Conservation (phyloP, 2,329 filamentous ascomycete genomes). For the Bipolaris victoriae region DNA sequence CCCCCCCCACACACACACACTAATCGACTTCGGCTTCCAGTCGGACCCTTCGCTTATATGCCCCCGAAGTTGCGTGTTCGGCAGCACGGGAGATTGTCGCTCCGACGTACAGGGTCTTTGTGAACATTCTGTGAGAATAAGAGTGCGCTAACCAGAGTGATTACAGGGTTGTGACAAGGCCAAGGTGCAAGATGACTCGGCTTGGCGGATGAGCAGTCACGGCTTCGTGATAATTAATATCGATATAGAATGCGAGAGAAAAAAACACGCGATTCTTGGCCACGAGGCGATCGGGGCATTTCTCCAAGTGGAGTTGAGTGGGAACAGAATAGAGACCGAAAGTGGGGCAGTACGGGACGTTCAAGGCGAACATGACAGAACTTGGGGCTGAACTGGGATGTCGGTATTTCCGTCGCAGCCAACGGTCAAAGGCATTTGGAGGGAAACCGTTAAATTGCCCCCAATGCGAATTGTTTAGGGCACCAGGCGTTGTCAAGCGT, state of each 20-base stretch:
- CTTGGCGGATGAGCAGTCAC: background rate
- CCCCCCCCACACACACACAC: too few relatives aligned
- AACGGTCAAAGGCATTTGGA: background rate
- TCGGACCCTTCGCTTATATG: background rate
- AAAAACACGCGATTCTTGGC: background rate
- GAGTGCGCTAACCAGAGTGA: background rate
- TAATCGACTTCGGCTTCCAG: background rate
- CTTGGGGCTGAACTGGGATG: background rate
- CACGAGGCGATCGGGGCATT: background rate
- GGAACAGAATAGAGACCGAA: background rate
- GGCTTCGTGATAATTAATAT: background rate
- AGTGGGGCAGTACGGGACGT: background rate
- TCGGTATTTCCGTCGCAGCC: background rate
- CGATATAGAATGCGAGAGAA: background rate
- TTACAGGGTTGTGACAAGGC: background rate
- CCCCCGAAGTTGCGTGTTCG: background rate
- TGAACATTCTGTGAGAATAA: background rate
- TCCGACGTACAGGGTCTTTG: background rate
- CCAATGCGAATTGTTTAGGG: background rate
- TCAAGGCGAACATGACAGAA: constrained; percentile 5
- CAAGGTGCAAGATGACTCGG: background rate
- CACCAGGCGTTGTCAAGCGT: background rate
- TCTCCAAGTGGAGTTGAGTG: background rate
- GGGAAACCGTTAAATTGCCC: background rate
- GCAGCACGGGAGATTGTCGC: background rate